Base-by-base conservation (phyloP, 2,329 filamentous ascomycete genomes). In the Alternaria brassicae region DNA sequence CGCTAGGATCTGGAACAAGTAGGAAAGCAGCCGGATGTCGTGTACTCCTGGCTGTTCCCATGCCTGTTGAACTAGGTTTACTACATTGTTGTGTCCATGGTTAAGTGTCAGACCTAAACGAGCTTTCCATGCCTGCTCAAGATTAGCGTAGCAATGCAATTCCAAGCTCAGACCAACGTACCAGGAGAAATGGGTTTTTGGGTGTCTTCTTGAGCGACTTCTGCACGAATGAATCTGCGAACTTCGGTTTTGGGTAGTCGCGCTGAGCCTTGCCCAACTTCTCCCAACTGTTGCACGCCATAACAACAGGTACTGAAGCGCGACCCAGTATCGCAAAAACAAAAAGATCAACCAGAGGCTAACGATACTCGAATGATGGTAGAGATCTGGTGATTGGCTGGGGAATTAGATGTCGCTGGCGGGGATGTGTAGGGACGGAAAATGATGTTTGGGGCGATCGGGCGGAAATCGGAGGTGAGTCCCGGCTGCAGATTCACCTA, bases 131-230 rank as follows among this genome's bases (percentile, higher is more conserved):
- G 70, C 62, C 74, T 78, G 53, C 32, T 58, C 3, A 55, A 56
- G 44, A 50, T 49, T 37, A 32, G 41, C 28, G 37, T 36, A 55
- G 42, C 36, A 44, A 21, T 44, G 53, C 19, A 48, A 17, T 34
- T 19, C 2, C 12, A 17, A 27, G 25, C 2, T 32, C 15, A 60
- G 37, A 36, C 15, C 19, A 3, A 23, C 60, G 41, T 72, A 74
- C 74, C 47, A 69, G 49, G 27, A 78, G 62, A 62, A 75, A 78
- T n/a, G 76, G 72, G 49, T 79, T 76, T 23, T 69, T 65, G 17
- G 75, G 71, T 8, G 66, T 67, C 56, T 77, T 78, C 60, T 78
- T 77, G 25, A 78, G 66, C 36, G 70, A 66, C 56, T 74, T 77
- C 36, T 63, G 62, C 25, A 73, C 71, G 39, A 75, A 72, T 21